A percentile compares a stretch with the other conserved stretches of the same genome.
Conservation (phyloP, 352 stramenopile species). For the Phytophthora quininea region DNA sequence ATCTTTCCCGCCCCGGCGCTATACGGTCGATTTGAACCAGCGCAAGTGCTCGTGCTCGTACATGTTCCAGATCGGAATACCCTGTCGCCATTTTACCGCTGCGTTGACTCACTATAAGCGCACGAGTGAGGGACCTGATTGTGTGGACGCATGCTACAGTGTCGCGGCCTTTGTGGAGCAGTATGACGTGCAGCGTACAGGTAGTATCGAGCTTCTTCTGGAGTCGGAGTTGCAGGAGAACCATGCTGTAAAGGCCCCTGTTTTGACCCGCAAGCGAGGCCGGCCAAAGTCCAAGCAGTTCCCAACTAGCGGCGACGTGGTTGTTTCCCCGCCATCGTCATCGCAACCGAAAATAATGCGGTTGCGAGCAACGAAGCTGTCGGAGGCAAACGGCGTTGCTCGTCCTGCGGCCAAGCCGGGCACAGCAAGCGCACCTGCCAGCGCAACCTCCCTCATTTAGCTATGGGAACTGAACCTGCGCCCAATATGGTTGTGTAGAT, state of each 20-base stretch:
- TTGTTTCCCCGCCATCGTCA: conserved; percentile 19
- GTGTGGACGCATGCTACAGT: conserved; percentile 32
- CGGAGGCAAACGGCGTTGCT: conserved; percentile 32
- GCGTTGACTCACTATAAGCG: conserved; percentile 36
- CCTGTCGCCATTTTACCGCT: conserved; percentile 41
- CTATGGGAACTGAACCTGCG: not conserved
- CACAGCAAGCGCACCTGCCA: conserved; percentile 40
- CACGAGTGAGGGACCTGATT: conserved; percentile 18
- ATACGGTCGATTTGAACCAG: conserved; percentile 35
- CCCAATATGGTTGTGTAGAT: conserved; percentile 31
- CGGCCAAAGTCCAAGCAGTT: conserved; percentile 36
- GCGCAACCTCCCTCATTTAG: conserved; percentile 8
- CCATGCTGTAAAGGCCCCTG: conserved; percentile 26
- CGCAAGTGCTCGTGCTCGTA: conserved; percentile 40
- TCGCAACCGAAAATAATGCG: conserved; percentile 3
- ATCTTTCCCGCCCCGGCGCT: conserved; percentile 42
- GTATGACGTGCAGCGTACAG: conserved; percentile 30
- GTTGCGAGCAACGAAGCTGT: conserved; percentile 4
- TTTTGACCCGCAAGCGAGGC: conserved; percentile 36
- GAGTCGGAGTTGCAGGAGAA: conserved; percentile 43
- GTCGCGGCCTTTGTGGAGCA: conserved; percentile 32
- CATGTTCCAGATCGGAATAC: conserved; percentile 40
- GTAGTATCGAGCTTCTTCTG: conserved; percentile 37
- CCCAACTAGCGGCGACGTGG: conserved; percentile 8
- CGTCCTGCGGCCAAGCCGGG: conserved; percentile 27